These are phyloP conservation scores for Corrigiola litoralis DNA, from an alignment of 179 eudicot genomes.

Conservation along the genomic window DNA sequence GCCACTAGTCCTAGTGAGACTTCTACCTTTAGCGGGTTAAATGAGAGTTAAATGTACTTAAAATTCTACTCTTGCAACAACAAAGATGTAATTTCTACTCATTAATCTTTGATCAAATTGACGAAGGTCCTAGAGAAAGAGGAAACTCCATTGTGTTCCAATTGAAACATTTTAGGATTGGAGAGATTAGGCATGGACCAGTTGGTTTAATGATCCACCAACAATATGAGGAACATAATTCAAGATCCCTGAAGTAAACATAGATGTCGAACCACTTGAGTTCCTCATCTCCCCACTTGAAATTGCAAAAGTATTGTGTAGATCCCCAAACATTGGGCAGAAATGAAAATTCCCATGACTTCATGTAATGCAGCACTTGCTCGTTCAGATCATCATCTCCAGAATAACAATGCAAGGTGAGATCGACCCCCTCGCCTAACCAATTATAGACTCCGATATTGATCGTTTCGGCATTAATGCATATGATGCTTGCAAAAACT, in stretches of 20 bases:
- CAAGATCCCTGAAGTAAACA: neutral
- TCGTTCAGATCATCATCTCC: conserved; percentile 15
- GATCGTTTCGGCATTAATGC: neutral
- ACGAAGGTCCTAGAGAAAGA: neutral
- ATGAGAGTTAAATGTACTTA: too few relatives aligned
- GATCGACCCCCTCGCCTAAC: neutral
- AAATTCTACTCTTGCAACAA: too few relatives aligned
- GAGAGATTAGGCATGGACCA: neutral
- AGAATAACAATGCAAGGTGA: conserved; percentile 25
- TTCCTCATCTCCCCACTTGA: neutral
- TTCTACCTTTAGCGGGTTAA: too few relatives aligned
- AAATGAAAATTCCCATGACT: conserved; percentile 11
- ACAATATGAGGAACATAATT: neutral
- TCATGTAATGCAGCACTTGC: neutral
- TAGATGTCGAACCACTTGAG: conserved; percentile 8
- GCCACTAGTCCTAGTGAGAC: too few relatives aligned
- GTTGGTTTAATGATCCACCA: neutral
- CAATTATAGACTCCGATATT: neutral
- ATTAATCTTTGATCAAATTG: neutral
- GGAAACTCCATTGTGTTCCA: neutral
- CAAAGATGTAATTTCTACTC: too few relatives aligned
- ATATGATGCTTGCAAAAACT: neutral
- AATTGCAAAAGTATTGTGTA: conserved; percentile 9
- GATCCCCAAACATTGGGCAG: conserved; percentile 8
- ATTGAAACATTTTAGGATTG: neutral